Base-by-base conservation (phyloP, 2,329 filamentous ascomycete species). In the Stemphylium lycopersici region DNA sequence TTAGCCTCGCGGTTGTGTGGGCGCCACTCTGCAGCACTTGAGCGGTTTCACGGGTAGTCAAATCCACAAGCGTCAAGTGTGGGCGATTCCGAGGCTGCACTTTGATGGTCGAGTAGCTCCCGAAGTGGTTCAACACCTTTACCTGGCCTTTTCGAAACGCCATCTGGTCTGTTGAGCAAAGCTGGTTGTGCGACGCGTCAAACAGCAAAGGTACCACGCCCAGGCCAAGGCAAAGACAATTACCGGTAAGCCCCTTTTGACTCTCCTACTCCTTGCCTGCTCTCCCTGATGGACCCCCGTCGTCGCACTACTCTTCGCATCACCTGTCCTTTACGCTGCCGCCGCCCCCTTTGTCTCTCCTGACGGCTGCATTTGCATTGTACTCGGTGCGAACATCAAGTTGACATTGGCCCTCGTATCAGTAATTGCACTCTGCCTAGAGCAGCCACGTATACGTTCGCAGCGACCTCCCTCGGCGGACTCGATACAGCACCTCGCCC, bases 111-210 rank as follows among this genome's bases (percentile, higher is more conserved):
- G 46, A 55, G 50, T 49, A 57, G 57, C 59, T 64, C 51, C 56
- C 58, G 46, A 62, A 61, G 55, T 49, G 44, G 52, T 56, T 50
- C 55, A 55, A 57, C 53, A 61, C 65, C 41, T 53, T 44, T 60
- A 60, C 55, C 63, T 65, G 64, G 61, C 63, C 65, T 59, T 59
- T 66, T 63, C 59, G 49, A 57, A 44, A 52, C 50, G 43, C 45
- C 51, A 47, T 47, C 40, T 24, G 31, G 15, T 16, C 43, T 38
- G 45, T 46, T 48, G 49, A 42, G 48, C 47, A 50, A 36, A 43
- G 31, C 45, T 54, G 54, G 54, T 55, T 43, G 33, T 58, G 56
- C 57, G 41, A 56, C 53, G 57, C 52, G 32, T 48, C 48, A 29
- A 16, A 26, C 36, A 33, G 37, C 49, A 45, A 38, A 46, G 38